These are phyloP conservation scores for Knufia petricola DNA, from an alignment of 2,329 filamentous ascomycete species.

Conservation along the genomic window DNA sequence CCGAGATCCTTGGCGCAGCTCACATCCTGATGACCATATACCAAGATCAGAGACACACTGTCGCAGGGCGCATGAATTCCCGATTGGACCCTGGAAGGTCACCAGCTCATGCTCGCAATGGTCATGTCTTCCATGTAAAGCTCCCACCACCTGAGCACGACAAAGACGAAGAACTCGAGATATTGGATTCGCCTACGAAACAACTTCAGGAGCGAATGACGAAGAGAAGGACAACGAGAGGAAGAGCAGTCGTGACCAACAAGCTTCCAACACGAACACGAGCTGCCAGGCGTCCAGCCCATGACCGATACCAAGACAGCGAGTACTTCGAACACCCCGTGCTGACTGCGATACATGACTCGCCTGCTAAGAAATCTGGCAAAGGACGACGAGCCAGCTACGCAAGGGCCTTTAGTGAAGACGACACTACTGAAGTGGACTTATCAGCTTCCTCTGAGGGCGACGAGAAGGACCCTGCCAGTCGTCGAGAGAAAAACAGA, in stretches of 20 bases:
- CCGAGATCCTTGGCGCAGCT: background rate
- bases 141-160: background rate
- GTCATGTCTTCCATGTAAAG: background rate
- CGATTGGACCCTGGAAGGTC: background rate
- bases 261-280: background rate
- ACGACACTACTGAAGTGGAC: no score
- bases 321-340: slow-evolving; percentile 22
- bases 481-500: background rate
- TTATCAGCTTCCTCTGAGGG: no score
- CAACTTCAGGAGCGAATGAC: background rate
- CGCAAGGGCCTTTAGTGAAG: no score
- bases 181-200: background rate
- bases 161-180: background rate
- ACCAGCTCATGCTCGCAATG: background rate
- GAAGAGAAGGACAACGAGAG: background rate
- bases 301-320: slow-evolving; percentile 27
- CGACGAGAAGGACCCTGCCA: no score
- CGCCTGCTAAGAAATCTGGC: slow-evolving; percentile 8
- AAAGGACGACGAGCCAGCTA: no score
- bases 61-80: background rate
- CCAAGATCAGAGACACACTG: background rate
- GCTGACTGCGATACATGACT: slow-evolving; percentile 25
- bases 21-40: background rate
- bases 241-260: background rate
- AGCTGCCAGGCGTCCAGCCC: slow-evolving; percentile 13